phyloP scores from a whole-genome alignment of 2,329 filamentous ascomycete species.

The Ophiostoma angusticollis region DNA sequence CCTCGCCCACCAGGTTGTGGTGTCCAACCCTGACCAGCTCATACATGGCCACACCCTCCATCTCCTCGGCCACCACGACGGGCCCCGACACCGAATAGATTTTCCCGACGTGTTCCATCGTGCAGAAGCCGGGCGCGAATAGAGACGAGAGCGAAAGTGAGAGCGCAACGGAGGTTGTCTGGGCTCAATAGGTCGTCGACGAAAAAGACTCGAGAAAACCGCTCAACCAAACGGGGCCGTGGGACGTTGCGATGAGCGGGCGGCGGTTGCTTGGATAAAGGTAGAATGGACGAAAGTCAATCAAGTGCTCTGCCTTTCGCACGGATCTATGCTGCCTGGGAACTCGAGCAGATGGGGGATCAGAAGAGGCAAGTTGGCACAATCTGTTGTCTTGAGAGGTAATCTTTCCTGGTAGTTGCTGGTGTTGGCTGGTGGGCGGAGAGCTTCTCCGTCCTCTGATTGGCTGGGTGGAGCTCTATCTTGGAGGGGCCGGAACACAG shows the following conservation, averaged over 20 bases:
- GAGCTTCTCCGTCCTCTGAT: conserved; percentile 12
- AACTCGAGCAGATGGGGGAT: too few species aligned
- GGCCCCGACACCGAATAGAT: conserved; percentile 33
- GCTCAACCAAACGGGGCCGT: too few species aligned
- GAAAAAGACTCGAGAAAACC: too few species aligned
- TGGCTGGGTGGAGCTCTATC: conserved; percentile 7
- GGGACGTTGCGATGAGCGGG: background rate
- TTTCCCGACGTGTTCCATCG: conserved; percentile 15
- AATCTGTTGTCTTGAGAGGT: too few species aligned
- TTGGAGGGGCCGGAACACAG: conserved; percentile 8
- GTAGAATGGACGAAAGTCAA: too few species aligned
- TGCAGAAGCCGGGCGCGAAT: background rate
- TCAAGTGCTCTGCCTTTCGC: too few species aligned
- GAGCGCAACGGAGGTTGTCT: background rate
- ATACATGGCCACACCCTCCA: conserved; percentile 99
- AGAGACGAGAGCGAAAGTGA: background rate
- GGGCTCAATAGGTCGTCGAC: too few species aligned
- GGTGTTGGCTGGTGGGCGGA: conserved; percentile 4
- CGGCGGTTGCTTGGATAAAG: too few species aligned
- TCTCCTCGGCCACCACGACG: conserved; percentile 93
- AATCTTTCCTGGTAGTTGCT: too few species aligned
- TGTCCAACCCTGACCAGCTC: conserved; percentile 92
- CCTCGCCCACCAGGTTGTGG: conserved; percentile 85
- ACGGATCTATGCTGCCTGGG: too few species aligned
- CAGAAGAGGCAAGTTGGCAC: too few species aligned